phyloP scores from a whole-genome alignment of 2,329 filamentous ascomycete genomes.

The Albifimbria verrucaria region DNA sequence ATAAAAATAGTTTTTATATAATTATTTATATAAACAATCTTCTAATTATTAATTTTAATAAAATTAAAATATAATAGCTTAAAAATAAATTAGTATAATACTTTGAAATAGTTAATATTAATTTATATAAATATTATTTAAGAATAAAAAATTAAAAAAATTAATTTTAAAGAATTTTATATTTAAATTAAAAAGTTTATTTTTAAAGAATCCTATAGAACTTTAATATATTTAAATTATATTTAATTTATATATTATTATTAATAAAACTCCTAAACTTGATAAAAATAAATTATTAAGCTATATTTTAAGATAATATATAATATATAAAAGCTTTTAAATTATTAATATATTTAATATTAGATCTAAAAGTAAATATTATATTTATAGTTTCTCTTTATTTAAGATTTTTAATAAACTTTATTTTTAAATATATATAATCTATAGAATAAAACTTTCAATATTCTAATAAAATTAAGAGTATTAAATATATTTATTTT shows the following conservation, averaged over 20 bases:
- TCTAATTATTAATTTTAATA: not conserved
- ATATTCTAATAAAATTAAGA: not conserved
- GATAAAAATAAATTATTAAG: not conserved
- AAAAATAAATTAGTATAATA: not conserved
- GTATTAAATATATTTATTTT: not conserved
- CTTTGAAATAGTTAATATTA: not conserved
- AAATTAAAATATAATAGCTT: not conserved
- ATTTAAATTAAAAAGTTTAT: constrained; percentile 2
- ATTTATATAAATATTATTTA: not conserved
- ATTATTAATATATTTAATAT: constrained; percentile 4
- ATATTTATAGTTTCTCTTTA: no score
- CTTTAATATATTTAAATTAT: not conserved
- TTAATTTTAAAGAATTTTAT: constrained; percentile 1
- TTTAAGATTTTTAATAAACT: constrained; percentile 2
- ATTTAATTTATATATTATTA: not conserved
- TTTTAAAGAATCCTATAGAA: not conserved
- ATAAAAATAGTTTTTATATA: not conserved
- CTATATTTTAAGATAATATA: not conserved
- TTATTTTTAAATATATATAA: not conserved
- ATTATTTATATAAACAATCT: constrained; percentile 1
- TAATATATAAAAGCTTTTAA: not conserved
- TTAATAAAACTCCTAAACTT: constrained; percentile 1
- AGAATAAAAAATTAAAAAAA: not conserved
- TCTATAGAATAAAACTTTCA: not conserved
- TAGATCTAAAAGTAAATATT: constrained; percentile 3